Conservation (phyloP, 768 basidiomycete genomes). For the Boletales sp. region DNA sequence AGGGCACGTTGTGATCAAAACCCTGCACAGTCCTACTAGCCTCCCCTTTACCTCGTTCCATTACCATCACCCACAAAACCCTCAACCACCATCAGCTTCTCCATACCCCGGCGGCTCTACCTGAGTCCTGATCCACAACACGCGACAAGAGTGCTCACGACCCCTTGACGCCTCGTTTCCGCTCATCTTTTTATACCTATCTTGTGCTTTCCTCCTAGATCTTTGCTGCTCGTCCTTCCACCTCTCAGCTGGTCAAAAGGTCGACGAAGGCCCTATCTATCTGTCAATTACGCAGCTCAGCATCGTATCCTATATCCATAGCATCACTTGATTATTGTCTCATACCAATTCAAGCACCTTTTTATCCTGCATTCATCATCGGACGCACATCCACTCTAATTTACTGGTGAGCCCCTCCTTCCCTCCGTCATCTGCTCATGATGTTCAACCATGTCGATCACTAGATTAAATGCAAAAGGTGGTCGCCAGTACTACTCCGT, state of each 20-base stretch:
- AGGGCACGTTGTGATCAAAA: slow-evolving; percentile 84
- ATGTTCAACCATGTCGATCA: slow-evolving; percentile 24
- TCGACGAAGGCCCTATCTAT: slow-evolving; percentile 37
- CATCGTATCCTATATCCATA: slow-evolving; percentile 40
- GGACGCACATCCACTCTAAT: slow-evolving; percentile 40
- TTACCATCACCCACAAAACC: slow-evolving; percentile 34
- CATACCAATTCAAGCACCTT: slow-evolving; percentile 41
- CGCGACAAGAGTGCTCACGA: slow-evolving; percentile 51
- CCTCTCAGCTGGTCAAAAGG: slow-evolving; percentile 34
- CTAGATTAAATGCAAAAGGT: slow-evolving; percentile 66
- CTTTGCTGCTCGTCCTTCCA: slow-evolving; percentile 36
- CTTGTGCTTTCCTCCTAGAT: slow-evolving; percentile 38
- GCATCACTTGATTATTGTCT: slow-evolving; percentile 47
- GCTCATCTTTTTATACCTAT: slow-evolving; percentile 54
- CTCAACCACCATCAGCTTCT: slow-evolving; percentile 34
- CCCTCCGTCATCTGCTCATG: slow-evolving; percentile 7
- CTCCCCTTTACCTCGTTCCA: slow-evolving; percentile 60
- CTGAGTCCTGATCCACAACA: slow-evolving; percentile 33
- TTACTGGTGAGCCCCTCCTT: slow-evolving; percentile 40
- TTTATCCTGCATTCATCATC: slow-evolving; percentile 48
- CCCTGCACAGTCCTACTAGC: slow-evolving; percentile 46
- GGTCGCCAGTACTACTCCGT: slow-evolving; percentile 54
- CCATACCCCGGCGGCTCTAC: slow-evolving; percentile 24
- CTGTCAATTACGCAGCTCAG: slow-evolving; percentile 36
- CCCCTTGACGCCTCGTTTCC: slow-evolving; percentile 45